phyloP scores from a whole-genome alignment of 768 basidiomycete genomes.

The Tylopilus plumbeoviolaceoides region DNA sequence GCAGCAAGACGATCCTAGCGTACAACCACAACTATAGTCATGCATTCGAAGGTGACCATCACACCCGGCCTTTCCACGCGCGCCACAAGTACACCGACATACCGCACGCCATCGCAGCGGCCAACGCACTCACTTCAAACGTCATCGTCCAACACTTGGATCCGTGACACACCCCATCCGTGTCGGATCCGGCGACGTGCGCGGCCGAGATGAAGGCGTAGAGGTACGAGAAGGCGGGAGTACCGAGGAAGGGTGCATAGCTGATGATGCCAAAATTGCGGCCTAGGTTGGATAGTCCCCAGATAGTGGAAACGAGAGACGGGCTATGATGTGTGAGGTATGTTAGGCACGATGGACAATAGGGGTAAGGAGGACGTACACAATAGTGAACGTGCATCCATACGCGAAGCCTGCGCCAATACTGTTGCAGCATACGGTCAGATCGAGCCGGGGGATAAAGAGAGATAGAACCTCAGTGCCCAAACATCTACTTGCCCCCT shows the following conservation, averaged over 20 bases:
- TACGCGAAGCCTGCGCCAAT: constrained; percentile 66
- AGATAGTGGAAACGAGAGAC: constrained; percentile 64
- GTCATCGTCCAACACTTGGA: constrained; percentile 62
- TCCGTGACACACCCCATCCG: constrained; percentile 47
- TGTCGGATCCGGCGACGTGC: constrained; percentile 32
- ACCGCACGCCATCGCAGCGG: constrained; percentile 42
- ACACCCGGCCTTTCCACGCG: constrained; percentile 58
- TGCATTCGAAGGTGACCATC: neutral
- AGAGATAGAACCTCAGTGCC: constrained; percentile 54
- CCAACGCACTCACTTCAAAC: constrained; percentile 48
- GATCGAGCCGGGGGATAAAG: neutral
- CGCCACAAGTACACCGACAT: constrained; percentile 54
- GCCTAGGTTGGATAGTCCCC: constrained; percentile 66
- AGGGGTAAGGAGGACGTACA: constrained; percentile 44
- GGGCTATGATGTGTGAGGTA: constrained; percentile 33
- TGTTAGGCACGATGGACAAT: neutral
- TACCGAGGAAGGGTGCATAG: constrained; percentile 74
- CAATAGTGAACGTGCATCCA: constrained; percentile 63
- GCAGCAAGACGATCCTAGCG: too few relatives aligned
- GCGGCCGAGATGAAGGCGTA: constrained; percentile 66
- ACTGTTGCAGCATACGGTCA: constrained; percentile 31
- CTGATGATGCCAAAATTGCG: constrained; percentile 75
- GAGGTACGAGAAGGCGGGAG: constrained; percentile 71
- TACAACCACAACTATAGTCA: too few relatives aligned
- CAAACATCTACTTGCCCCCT: constrained; percentile 53